Evolutionary conservation across 2,329 filamentous ascomycete genomes (phyloP), one percentile per base, ranked within the genome.

Genomic region (Sporothrix curviconia): DNA sequence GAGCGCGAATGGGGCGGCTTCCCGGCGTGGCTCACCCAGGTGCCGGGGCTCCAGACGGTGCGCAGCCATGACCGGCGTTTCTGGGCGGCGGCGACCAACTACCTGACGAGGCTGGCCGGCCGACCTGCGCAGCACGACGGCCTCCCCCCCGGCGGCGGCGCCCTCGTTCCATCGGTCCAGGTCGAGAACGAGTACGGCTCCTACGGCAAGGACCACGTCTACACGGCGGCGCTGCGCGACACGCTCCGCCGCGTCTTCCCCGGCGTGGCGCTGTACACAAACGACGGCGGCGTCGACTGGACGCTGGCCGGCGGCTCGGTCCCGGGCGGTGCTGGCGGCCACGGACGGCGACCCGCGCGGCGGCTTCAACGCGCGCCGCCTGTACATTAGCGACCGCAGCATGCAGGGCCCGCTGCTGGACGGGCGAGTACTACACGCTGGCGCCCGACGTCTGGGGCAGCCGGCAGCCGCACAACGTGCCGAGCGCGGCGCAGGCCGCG

Each of bases 71-170:
- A 81, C 19, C 70, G 78, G 0, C 81, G 78, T 6, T 92, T 80
- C 62, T 70, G 90, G 4, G 74, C 79, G 25, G 80, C 87, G 0
- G 91, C 52, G 0, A 46, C 24, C 55, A 81, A 78, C 61, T 89
- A 90, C 63, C 78, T 83, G 60, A 69, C 75, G 7, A 75, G 82
- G 11, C 78, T 91, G 47, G 81, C 79, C n/a, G 22, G 76, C 76
- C 15, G 82, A 84, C 12, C 85, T 94, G 63, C 86, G n/a, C n/a
- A n/a, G n/a, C n/a, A 88, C 3, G 81, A 84, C 56, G 83, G 82
- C 0, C 89, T 94, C 65, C 91, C 94, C 65, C 92, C 88, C 1
- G 88, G 91, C 54, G 89, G 87, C 0, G 90, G 90, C 0, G 88
- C 89, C 0, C 78, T 94, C 6, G 88, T 94, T n/a, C n/a, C 59